These are phyloP conservation scores for Butyriboletus loyo DNA, from an alignment of 768 basidiomycete genomes.

Conservation along the genomic window DNA sequence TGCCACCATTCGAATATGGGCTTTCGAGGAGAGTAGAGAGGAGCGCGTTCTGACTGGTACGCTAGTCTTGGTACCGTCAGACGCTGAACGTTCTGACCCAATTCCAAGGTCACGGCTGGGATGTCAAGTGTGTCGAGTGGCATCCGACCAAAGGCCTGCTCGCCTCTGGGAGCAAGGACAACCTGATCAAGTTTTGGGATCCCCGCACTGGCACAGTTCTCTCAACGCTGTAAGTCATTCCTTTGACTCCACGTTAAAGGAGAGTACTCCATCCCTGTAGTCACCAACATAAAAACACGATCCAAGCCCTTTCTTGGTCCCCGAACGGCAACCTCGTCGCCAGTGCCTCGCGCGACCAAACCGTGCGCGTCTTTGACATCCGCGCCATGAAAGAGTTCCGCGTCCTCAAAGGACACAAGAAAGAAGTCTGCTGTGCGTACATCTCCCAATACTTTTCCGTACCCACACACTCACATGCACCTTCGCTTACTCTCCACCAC, in stretches of 20 bases:
- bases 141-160: conserved; percentile 95
- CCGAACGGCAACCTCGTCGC: conserved; percentile 93
- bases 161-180: conserved; percentile 95
- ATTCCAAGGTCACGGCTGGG: conserved; percentile 91
- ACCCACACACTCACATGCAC: background rate
- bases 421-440: conserved; percentile 92
- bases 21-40: conserved; percentile 85
- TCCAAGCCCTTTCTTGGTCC: conserved; percentile 91
- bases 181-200: conserved; percentile 99
- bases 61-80: background rate
- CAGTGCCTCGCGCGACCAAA: conserved; percentile 92
- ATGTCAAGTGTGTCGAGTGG: conserved; percentile 98
- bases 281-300: conserved; percentile 95
- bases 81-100: background rate
- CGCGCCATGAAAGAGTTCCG: conserved; percentile 96
- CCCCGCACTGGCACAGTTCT: conserved; percentile 88
- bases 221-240: conserved; percentile 72
- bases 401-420: conserved; percentile 92
- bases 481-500: background rate
- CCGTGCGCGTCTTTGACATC: conserved; percentile 95
- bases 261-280: conserved; percentile 37
- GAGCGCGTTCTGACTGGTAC: conserved; percentile 84
- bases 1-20: conserved; percentile 92
- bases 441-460: background rate
- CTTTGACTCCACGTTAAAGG: background rate